Evolutionary conservation across 768 basidiomycete species (phyloP).

Genomic region (Amanita polypyramis): DNA sequence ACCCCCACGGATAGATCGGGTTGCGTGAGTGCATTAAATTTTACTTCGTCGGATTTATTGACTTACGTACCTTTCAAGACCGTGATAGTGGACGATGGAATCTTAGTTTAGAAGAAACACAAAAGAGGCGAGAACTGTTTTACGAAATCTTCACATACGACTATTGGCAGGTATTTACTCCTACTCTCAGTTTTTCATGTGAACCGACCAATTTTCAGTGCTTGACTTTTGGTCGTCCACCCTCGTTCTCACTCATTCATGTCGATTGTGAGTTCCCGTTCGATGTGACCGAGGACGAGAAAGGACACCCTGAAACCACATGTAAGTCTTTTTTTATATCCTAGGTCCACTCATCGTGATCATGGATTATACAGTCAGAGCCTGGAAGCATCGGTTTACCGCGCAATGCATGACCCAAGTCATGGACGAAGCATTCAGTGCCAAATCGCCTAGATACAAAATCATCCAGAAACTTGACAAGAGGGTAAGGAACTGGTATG

Average conservation of each 20-base stretch:
- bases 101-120: constrained; percentile 42
- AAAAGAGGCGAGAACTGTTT: constrained; percentile 47
- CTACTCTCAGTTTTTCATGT: constrained; percentile 6
- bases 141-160: constrained; percentile 63
- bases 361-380: constrained; percentile 30
- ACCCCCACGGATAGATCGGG: constrained; percentile 35
- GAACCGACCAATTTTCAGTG: constrained; percentile 28
- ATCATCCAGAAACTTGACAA: constrained; percentile 54
- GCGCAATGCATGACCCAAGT: constrained; percentile 53
- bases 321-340: constrained; percentile 31
- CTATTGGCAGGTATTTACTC: constrained; percentile 49
- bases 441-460: constrained; percentile 49
- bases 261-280: constrained; percentile 45
- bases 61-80: constrained; percentile 28
- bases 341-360: constrained; percentile 3
- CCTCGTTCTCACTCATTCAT: constrained; percentile 48
- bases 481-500: constrained; percentile 52
- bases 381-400: constrained; percentile 62
- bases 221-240: constrained; percentile 61
- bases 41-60: not conserved
- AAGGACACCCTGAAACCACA: constrained; percentile 48
- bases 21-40: constrained; percentile 40
- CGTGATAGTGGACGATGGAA: constrained; percentile 63
- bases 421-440: constrained; percentile 60
- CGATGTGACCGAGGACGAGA: constrained; percentile 30